These are phyloP conservation scores for Podospora pseudoanserina DNA, from an alignment of 495 filamentous ascomycete species.

Conservation along the genomic window DNA sequence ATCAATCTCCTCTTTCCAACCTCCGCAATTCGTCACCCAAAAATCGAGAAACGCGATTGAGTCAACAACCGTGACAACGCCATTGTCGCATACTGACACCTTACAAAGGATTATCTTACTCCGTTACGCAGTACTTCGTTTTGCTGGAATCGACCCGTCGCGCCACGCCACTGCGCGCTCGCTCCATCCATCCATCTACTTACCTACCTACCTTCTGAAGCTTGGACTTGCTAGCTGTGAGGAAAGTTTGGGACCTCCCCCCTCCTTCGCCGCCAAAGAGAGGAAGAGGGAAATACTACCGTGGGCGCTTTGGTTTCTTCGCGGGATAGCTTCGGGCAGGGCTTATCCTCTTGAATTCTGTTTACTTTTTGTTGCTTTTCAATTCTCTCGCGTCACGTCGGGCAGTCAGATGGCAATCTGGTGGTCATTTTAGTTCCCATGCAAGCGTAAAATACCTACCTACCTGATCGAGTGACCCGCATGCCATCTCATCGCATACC, in stretches of 20 bases:
- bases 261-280: neutral
- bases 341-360: conserved; percentile 3
- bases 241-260: conserved; percentile 3
- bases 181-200: too few species aligned
- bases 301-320: conserved; percentile 9
- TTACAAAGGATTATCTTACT: neutral
- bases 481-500: conserved; percentile 31
- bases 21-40: conserved; percentile 30
- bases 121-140: too few species aligned
- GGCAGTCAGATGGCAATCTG: conserved; percentile 10
- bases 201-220: conserved; percentile 8
- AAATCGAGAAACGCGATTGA: neutral
- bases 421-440: conserved; percentile 16
- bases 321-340: conserved; percentile 15
- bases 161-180: neutral
- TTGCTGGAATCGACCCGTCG: neutral
- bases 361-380: conserved; percentile 4
- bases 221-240: conserved; percentile 16
- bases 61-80: too few species aligned
- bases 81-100: neutral
- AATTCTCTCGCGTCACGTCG: conserved; percentile 6
- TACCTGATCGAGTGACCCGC: conserved; percentile 30
- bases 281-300: conserved; percentile 5
- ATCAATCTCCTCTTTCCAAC: conserved; percentile 32
- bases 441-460: conserved; percentile 27